These are phyloP conservation scores for Chloromonas sp. DNA, from an alignment of 163 green algal species.

Conservation along the genomic window DNA sequence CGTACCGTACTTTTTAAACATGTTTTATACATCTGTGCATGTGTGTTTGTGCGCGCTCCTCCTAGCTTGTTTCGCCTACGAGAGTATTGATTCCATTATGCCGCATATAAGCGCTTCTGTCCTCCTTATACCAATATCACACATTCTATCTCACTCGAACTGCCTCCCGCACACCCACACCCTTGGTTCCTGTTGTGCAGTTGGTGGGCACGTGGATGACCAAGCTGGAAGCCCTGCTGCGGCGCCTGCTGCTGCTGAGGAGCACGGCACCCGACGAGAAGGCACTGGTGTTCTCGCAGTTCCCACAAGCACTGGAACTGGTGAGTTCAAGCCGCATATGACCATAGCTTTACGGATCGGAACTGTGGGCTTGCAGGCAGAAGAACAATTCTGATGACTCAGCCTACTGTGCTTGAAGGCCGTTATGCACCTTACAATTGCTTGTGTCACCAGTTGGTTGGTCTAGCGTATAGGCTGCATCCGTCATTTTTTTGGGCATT, in stretches of 20 bases:
- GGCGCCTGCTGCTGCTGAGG: conserved; percentile 57
- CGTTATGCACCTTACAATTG: too few species aligned
- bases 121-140: too few species aligned
- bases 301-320: conserved; percentile 51
- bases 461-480: too few species aligned
- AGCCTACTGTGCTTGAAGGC: too few species aligned
- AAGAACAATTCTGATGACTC: too few species aligned
- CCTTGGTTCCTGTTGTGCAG: neutral
- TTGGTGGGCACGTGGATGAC: conserved; percentile 51
- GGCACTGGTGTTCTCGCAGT: conserved; percentile 58
- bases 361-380: neutral
- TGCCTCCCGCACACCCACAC: too few species aligned
- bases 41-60: neutral
- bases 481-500: too few species aligned
- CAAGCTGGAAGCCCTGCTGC: conserved; percentile 71
- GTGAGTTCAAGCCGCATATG: conserved; percentile 4
- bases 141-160: too few species aligned
- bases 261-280: conserved; percentile 48
- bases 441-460: too few species aligned
- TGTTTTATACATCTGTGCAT: too few species aligned
- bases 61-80: neutral
- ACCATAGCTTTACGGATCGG: neutral
- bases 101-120: too few species aligned
- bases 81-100: neutral
- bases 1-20: too few species aligned